These are phyloP conservation scores for Penicillium sp. DNA, from an alignment of 2,329 filamentous ascomycete genomes.

Conservation along the genomic window DNA sequence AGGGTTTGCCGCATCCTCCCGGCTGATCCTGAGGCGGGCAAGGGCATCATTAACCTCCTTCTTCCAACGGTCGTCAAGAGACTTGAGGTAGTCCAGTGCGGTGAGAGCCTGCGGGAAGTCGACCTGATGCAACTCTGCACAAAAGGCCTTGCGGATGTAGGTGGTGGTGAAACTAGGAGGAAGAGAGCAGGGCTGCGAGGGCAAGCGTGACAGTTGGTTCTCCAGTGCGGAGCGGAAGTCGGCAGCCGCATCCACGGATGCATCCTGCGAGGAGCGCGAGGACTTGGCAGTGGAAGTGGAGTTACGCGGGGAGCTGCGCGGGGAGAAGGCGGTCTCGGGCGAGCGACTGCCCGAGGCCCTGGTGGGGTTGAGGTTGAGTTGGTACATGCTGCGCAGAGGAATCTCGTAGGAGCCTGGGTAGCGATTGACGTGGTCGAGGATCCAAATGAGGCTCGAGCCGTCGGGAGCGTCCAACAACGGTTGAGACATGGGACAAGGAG, in stretches of 20 bases:
- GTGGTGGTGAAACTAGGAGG: constrained; percentile 62
- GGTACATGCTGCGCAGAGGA: constrained; percentile 66
- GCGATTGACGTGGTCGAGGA: constrained; percentile 59
- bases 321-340: constrained; percentile 38
- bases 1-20: constrained; percentile 46
- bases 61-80: constrained; percentile 59
- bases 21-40: constrained; percentile 52
- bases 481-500: constrained; percentile 11
- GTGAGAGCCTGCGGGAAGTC: constrained; percentile 66
- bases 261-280: constrained; percentile 20
- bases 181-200: constrained; percentile 60
- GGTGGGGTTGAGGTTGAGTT: constrained; percentile 60
- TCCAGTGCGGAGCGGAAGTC: constrained; percentile 44
- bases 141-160: constrained; percentile 61
- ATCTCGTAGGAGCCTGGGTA: constrained; percentile 65
- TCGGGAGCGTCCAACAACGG: constrained; percentile 28
- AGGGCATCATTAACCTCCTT: constrained; percentile 58
- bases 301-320: constrained; percentile 36
- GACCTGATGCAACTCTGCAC: constrained; percentile 54
- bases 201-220: constrained; percentile 56
- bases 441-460: constrained; percentile 50
- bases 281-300: constrained; percentile 30
- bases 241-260: constrained; percentile 36
- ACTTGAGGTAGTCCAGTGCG: constrained; percentile 64
- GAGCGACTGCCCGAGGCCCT: constrained; percentile 29